Evolutionary conservation across 2,329 filamentous ascomycete genomes (phyloP), one percentile per base, ranked within the genome.

Genomic region (Neonectria neomacrospora): DNA sequence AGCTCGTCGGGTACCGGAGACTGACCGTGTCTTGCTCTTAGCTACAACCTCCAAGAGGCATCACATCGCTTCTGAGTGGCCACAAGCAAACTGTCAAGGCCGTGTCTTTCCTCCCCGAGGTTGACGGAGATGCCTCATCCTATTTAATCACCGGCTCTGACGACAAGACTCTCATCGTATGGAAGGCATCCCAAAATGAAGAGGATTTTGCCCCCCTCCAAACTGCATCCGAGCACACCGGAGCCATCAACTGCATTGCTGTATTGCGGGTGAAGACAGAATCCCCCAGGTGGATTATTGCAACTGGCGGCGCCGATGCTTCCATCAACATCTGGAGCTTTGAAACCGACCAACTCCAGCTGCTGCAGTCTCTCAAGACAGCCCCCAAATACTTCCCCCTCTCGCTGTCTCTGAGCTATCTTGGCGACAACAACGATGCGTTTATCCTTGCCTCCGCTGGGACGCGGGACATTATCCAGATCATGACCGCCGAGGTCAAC

Each of bases 51-150:
- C 76, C 78, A 23, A 79, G 66, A 45, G 94, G 95, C 6, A 83
- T 97, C 12, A 83, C 83, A 54, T 77, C 79, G 1, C 82, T 97
- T 2, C 82, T 98, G 34, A 84, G 85, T 37, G 93, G 93, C 1
- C 96, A 99, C 75, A 88, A 83, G 12, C 92, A 91, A 66, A 85
- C 86, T 56, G 93, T 98, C 65, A 97, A 94, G 78, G 92, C 90
- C 11, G 88, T 98, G 56, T 91, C 89, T 71, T 96, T 97, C 74
- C 84, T 95, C 57, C 86, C 88, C 1, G 73, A 75, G 47, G 76
- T 78, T 32, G 79, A 81, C 18, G 79, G 77, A 7, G 80, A 85
- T 18, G 72, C 79, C 16, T 74, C 78, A 16, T 85, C 83, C 28
- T 82, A 91, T 63, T 82, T 99, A 23, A 75, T 97, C 63, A 94